Conservation (phyloP, 169 alveolate species). For the Neospora caninum region DNA sequence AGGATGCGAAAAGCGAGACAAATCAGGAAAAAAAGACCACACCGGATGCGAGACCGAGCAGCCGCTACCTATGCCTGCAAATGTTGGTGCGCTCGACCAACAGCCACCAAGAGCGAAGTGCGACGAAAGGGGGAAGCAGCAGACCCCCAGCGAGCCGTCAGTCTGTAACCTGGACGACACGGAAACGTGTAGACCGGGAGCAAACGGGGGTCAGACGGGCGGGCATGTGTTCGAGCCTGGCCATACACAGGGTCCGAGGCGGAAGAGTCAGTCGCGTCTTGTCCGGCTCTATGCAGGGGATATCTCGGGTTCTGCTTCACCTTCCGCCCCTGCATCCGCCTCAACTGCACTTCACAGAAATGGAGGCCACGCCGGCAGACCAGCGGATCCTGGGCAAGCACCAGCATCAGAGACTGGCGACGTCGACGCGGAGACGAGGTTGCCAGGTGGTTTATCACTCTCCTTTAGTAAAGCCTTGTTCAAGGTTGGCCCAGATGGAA, state of each 20-base stretch:
- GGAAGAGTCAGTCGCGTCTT: conserved; percentile 6
- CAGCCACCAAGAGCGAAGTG: background rate
- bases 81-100: background rate
- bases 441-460: conserved; percentile 5
- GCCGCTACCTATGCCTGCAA: background rate
- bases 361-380: background rate
- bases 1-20: background rate
- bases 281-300: background rate
- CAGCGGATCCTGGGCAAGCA: background rate
- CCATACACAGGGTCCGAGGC: background rate
- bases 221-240: background rate
- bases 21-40: background rate
- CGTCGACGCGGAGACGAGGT: background rate
- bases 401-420: too few species aligned
- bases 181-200: background rate
- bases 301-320: background rate
- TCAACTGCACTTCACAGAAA: background rate
- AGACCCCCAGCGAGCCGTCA: background rate
- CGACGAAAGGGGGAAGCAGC: background rate
- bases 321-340: background rate
- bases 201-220: background rate
- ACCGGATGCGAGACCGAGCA: background rate
- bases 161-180: background rate
- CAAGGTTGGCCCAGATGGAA: conserved; percentile 10
- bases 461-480: background rate